Evolutionary conservation across 2,329 filamentous ascomycete genomes (phyloP).

Genomic region (Calonectria naviculata): DNA sequence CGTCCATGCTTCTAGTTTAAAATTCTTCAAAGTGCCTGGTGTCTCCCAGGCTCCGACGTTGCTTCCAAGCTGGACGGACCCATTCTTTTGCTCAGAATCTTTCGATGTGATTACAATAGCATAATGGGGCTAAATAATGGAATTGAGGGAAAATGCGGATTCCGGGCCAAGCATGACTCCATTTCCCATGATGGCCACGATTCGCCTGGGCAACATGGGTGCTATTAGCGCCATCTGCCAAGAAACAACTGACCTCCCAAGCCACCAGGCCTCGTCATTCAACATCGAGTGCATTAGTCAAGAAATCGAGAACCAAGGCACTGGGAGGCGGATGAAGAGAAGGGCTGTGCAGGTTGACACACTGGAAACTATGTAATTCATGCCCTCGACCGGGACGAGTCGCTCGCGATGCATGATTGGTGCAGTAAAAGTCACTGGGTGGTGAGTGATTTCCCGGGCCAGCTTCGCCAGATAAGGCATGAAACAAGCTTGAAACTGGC

Average conservation of each 20-base stretch:
- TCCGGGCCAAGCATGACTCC: neutral
- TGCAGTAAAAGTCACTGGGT: neutral
- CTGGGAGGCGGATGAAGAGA: neutral
- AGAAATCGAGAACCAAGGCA: neutral
- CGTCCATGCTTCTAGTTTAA: neutral
- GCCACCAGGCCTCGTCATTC: conserved; percentile 12
- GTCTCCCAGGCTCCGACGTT: neutral
- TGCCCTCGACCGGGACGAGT: neutral
- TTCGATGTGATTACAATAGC: conserved; percentile 10
- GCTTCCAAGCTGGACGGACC: neutral
- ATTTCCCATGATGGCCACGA: neutral
- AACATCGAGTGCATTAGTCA: neutral
- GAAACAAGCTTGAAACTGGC: conserved; percentile 19
- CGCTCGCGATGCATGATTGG: neutral
- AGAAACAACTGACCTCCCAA: neutral
- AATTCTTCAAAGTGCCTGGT: neutral
- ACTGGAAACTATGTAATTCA: neutral
- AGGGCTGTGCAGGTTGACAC: neutral
- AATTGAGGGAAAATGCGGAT: conserved; percentile 10
- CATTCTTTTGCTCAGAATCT: conserved; percentile 11
- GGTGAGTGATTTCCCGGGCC: conserved; percentile 3
- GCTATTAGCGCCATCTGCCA: neutral
- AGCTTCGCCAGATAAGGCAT: neutral
- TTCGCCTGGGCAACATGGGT: neutral
- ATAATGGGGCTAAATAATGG: neutral